These are phyloP conservation scores for Fragaria iinumae DNA, from an alignment of 306 rosid genomes.

Conservation along the genomic window DNA sequence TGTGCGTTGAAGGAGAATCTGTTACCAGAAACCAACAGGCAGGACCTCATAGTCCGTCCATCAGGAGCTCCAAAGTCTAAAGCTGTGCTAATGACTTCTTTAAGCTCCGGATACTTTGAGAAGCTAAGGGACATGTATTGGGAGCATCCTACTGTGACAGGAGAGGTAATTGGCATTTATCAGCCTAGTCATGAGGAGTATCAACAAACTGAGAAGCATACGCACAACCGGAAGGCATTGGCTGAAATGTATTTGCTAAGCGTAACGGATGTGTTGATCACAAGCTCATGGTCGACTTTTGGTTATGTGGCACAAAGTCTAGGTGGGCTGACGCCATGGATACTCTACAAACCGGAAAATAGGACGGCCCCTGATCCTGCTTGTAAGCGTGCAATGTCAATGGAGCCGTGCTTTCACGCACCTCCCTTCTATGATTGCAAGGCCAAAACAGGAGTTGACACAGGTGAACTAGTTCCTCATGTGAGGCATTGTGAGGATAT, in stretches of 20 bases:
- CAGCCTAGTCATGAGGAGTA: constrained; percentile 78
- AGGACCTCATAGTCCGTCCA: constrained; percentile 24
- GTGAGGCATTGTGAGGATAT: constrained; percentile 80
- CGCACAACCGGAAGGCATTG: constrained; percentile 65
- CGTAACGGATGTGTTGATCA: constrained; percentile 55
- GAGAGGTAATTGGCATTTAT: constrained; percentile 53
- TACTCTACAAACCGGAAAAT: constrained; percentile 67
- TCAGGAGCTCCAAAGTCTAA: constrained; percentile 40
- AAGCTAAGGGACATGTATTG: constrained; percentile 60
- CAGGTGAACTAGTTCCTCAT: constrained; percentile 60
- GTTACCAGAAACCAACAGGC: constrained; percentile 47
- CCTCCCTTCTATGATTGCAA: constrained; percentile 79
- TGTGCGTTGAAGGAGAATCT: constrained; percentile 51
- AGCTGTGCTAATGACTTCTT: constrained; percentile 62
- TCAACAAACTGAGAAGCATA: constrained; percentile 66
- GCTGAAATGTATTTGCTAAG: constrained; percentile 73
- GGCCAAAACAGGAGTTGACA: constrained; percentile 61
- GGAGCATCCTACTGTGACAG: constrained; percentile 62
- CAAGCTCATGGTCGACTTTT: constrained; percentile 81
- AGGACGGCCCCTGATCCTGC: constrained; percentile 54
- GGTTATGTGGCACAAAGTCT: constrained; percentile 79
- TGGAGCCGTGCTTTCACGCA: constrained; percentile 82
- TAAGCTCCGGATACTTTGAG: constrained; percentile 60
- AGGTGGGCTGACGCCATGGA: constrained; percentile 74
- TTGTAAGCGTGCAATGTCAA: constrained; percentile 65